These are phyloP conservation scores for Yarrowia sp. DNA, from an alignment of 805 yeast species.

Conservation along the genomic window DNA sequence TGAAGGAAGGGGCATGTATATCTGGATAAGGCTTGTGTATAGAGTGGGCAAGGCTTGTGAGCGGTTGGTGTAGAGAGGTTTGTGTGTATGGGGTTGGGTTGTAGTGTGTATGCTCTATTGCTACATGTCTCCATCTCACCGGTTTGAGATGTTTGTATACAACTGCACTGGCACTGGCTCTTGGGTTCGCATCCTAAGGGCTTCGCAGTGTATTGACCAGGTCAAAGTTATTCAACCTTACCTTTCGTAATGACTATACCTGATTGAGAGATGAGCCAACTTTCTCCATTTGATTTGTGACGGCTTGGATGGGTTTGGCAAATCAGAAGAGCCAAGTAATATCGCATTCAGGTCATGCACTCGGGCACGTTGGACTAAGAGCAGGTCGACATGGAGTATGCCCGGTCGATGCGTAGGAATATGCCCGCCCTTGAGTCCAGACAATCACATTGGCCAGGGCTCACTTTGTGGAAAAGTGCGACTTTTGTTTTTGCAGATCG, in stretches of 20 bases:
- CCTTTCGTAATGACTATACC: constrained; percentile 12
- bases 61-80: too few relatives aligned
- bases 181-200: too few relatives aligned
- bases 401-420: constrained; percentile 6
- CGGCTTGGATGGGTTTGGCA: too few relatives aligned
- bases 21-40: too few relatives aligned
- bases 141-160: constrained; percentile 1
- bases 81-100: too few relatives aligned
- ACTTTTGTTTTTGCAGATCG: constrained; percentile 7
- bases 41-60: too few relatives aligned
- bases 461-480: not conserved
- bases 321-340: not conserved
- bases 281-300: not conserved
- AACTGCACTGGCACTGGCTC: too few relatives aligned
- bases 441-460: constrained; percentile 10
- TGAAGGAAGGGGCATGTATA: too few relatives aligned
- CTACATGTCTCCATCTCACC: not conserved
- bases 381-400: constrained; percentile 8
- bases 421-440: not conserved
- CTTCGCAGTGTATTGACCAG: not conserved
- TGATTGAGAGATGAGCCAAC: constrained; percentile 20
- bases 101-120: too few relatives aligned
- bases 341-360: not conserved
- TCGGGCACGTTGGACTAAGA: constrained; percentile 7
- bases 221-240: not conserved